Base-by-base conservation (phyloP, 2,329 filamentous ascomycete genomes). In the Arachnopeziza araneosa region DNA sequence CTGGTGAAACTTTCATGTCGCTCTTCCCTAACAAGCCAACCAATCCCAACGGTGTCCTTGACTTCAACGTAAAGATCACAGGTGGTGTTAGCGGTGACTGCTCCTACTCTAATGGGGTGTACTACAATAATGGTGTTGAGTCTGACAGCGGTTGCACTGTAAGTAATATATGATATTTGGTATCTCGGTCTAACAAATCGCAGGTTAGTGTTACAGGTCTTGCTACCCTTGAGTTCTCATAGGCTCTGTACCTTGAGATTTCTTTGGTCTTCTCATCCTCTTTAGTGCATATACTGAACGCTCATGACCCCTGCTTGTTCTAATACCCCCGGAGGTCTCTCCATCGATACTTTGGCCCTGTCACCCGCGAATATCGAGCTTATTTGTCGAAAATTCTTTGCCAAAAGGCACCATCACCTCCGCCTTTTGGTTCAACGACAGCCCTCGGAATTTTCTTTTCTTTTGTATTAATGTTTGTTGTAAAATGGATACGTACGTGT, bases 11-110 rank as follows among this genome's bases (percentile, higher is more conserved):
- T 50, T 98, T 85, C 79, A 78, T 96, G 62, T 91, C 90, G 55
- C 84, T 97, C 74, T 91, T 93, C 82, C 86, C 87, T 73, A 97
- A 98, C 79, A 71, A 77, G 63, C 91, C 92, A 5, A 96, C 90
- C 59, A 91, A 85, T 68, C 73, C 75, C 21, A 86, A 71, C 53
- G 70, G 84, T 48, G 75, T 78, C 63, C 86, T 96, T 49, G 81
- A 92, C 74, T 96, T 89, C 78, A 89, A 88, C 72, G 85, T 97
- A 71, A 83, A 87, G 69, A 88, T 97, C 67, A 78, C 71, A 51
- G 92, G 91, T 58, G 87, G 65, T 62, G 66, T 72, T 50, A 66
- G 60, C 30, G 71, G 67, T 23, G 61, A 58, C 44, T 73, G 71
- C 52, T 55, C 60, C 24, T 73, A 73, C 61, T 57, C 50, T 5